Base-by-base conservation (phyloP, 2,329 filamentous ascomycete genomes). In the Sporothrix euskadiensis region DNA sequence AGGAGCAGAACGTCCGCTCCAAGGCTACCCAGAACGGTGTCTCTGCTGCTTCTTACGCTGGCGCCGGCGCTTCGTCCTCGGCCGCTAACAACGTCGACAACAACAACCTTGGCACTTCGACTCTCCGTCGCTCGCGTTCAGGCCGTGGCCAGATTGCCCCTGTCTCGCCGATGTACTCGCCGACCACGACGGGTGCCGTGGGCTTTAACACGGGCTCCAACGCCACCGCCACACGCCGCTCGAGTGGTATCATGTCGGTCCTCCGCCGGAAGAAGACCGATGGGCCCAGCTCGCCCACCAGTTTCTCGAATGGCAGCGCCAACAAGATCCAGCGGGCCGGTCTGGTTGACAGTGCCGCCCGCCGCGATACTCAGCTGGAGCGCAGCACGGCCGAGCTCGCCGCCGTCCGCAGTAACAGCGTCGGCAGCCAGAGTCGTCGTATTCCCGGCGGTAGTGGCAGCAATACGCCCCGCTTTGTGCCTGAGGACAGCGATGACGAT, bases 211-310 rank as follows among this genome's bases (percentile, higher is more conserved):
- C 39, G 39, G 61, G 39, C 73, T 41, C 68, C 56, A 30, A 56
- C 19, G 32, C 47, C 44, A 14, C 54, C 19, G 5, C 73, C 57
- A 71, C 73, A 83, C 44, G 82, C 84, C 66, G 85, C 7, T 52
- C 70, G 35, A 49, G 82, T 73, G 88, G 87, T 75, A 81, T 90
- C 74, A 85, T 89, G 81, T 85, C 85, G 1, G 88, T 88, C 4
- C 81, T 94, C n/a, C 88, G 89, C 52, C 89, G 91, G 72, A 91
- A 87, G 81, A 92, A 89, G 79, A 84, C 82, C 63, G 81, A 52
- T 44, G 22, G 30, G 22, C 59, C 41, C 59, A 44, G 26, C 32
- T 56, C 81, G 49, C 85, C 87, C 30, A 78, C 82, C 73, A 84
- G 82, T 57, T 81, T 9, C 32, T 65, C n/a, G 26, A 63, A n/a